phyloP scores from a whole-genome alignment of 345 rosid genomes.

The Linum lewisii region DNA sequence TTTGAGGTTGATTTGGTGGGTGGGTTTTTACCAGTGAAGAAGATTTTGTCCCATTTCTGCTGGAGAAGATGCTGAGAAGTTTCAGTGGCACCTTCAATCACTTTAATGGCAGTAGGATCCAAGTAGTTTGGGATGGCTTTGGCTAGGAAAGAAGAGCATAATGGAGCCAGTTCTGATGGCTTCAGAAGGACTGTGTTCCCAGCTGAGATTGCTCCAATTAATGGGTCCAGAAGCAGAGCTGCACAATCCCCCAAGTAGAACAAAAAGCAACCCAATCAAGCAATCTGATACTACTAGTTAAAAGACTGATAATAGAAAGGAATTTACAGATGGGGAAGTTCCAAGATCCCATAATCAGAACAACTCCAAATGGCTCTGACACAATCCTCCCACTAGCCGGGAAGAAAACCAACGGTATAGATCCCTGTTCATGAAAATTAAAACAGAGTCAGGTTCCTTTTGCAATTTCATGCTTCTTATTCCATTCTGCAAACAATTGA shows the following conservation, averaged over 20 bases:
- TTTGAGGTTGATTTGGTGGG: no score
- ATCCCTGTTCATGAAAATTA: conserved; percentile 24
- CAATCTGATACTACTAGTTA: no score
- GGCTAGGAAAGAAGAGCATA: conserved; percentile 46
- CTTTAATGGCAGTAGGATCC: conserved; percentile 59
- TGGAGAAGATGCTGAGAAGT: conserved; percentile 42
- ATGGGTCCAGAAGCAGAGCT: conserved; percentile 70
- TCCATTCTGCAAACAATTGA: no score
- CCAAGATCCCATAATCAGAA: conserved; percentile 68
- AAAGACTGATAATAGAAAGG: background rate
- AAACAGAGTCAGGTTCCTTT: background rate
- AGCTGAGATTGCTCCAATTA: conserved; percentile 88
- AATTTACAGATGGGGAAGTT: conserved; percentile 79
- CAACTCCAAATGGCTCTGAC: conserved; percentile 73
- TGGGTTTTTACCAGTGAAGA: conserved; percentile 68
- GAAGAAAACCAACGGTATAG: conserved; percentile 43
- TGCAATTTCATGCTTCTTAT: background rate
- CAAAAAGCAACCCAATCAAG: background rate
- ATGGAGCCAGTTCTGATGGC: conserved; percentile 65
- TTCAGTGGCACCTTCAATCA: conserved; percentile 57
- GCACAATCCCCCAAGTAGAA: conserved; percentile 17
- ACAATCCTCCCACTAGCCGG: conserved; percentile 57
- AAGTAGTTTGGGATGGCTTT: conserved; percentile 49
- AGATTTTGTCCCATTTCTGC: conserved; percentile 85
- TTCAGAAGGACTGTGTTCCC: conserved; percentile 72